These are phyloP conservation scores for Daldinia sp. DNA, from an alignment of 2,329 filamentous ascomycete species.

Conservation along the genomic window DNA sequence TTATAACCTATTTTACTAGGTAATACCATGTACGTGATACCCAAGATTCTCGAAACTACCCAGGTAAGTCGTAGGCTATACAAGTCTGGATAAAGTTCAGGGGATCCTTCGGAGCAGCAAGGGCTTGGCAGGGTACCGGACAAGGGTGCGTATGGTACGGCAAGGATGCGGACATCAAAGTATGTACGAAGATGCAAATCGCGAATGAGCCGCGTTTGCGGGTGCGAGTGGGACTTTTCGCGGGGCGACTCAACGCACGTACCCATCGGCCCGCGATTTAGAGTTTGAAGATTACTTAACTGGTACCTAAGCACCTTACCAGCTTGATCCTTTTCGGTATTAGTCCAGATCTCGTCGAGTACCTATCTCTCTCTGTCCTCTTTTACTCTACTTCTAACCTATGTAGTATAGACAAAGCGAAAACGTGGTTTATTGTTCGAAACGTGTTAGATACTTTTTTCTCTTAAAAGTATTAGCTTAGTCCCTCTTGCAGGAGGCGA, in stretches of 20 bases:
- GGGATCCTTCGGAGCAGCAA: slow-evolving; percentile 10
- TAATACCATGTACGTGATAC: not conserved
- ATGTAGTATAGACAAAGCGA: not conserved
- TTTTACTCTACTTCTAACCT: not conserved
- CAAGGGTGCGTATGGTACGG: no score
- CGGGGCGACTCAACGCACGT: slow-evolving; percentile 9
- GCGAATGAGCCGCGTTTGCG: slow-evolving; percentile 19
- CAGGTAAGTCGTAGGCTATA: slow-evolving; percentile 3
- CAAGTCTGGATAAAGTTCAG: no score
- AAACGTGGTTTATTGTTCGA: not conserved
- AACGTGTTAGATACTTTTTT: not conserved
- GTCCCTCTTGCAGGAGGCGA: slow-evolving; percentile 2
- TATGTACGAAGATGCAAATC: not conserved
- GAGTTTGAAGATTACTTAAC: slow-evolving; percentile 20
- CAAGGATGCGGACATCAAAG: not conserved
- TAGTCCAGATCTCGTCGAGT: not conserved
- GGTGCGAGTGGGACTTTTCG: slow-evolving; percentile 7
- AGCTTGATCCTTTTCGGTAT: not conserved
- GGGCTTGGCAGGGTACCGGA: slow-evolving; percentile 18
- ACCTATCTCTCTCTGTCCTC: not conserved
- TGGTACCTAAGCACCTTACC: slow-evolving; percentile 20
- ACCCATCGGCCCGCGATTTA: slow-evolving; percentile 15
- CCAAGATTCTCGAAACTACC: slow-evolving; percentile 12
- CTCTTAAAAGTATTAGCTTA: not conserved
- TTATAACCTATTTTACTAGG: not conserved